Evolutionary conservation across 2,329 filamentous ascomycete species (phyloP), one percentile per base, ranked within the genome.

Genomic region (Aspergillus tanneri): DNA sequence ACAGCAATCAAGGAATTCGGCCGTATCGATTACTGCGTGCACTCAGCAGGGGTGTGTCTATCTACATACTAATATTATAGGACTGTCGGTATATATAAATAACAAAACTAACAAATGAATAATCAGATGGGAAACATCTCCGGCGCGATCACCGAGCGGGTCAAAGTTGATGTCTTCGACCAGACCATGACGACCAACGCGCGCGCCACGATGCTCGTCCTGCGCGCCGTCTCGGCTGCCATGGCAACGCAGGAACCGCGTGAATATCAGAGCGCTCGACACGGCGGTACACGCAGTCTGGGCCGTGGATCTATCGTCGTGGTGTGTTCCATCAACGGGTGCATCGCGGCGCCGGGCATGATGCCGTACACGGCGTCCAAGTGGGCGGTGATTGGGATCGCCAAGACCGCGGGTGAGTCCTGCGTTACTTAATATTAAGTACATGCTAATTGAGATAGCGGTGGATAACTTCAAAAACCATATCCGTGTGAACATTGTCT

Each of bases 311-410:
- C 63, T 69, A 72, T 49, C 60, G 71, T 67, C 14, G 28, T 39
- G 6, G 16, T 8, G 14, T 3, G 28, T 8, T 40, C 7, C 34
- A n/a, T 35, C 14, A 30, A 36, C 21, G 14, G 6, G 5, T 22
- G 11, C 2, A 30, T 24, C 8, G 35, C 40, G 0, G 14, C 27
- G 2, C 32, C 34, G n/a, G 32, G 25, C 9, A 30, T 38, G 77
- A 76, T 77, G 11, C 70, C 77, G 1, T 82, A 82, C 51, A 79
- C 75, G 38, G 77, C 76, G 0, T 80, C 77, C 2, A 83, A 83
- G 53, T 74, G 78, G 12, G 80, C 79, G 0, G 73, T 82, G 2
- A 75, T 82, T 46, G 77, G 75, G 23, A 74, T 83, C 72, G 82
- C 79, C 0, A 67, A 73, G 7, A 68, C 76, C 0, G 79, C 80